Evolutionary conservation across 1,139 yeast species (phyloP).

Genomic region (Schwanniomyces etchellsii): DNA sequence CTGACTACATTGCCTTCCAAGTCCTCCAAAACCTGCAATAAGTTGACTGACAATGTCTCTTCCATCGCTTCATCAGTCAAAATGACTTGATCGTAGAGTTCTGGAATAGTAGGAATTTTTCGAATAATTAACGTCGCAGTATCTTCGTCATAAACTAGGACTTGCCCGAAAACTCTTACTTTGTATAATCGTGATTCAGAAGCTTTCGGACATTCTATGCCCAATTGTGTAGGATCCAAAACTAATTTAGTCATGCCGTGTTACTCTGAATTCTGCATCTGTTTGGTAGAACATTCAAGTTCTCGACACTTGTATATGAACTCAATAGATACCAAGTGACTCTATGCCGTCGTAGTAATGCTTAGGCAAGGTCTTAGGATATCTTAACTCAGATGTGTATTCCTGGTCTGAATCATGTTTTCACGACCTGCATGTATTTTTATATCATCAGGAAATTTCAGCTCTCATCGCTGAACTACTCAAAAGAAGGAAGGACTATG

Average conservation of each 20-base stretch:
- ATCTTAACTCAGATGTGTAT: no score
- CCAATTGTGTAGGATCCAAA: conserved; percentile 21
- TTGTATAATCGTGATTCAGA: conserved; percentile 14
- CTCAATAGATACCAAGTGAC: no score
- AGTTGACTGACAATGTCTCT: conserved; percentile 3
- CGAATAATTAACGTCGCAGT: conserved; percentile 8
- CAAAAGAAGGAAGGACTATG: conserved; percentile 22
- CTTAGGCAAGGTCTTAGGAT: no score
- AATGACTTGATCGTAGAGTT: conserved; percentile 1
- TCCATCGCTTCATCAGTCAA: background rate
- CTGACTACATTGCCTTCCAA: conserved; percentile 5
- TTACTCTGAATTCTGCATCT: conserved; percentile 2
- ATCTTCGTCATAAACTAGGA: conserved; percentile 12
- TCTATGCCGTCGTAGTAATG: no score
- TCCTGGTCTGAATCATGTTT: no score
- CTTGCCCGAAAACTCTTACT: conserved; percentile 28
- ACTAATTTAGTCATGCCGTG: conserved; percentile 22
- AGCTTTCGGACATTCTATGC: conserved; percentile 17
- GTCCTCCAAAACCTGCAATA: conserved; percentile 7
- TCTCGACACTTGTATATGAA: no score
- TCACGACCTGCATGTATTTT: no score
- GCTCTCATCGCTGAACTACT: no score
- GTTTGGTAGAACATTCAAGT: no score
- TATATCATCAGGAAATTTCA: no score
- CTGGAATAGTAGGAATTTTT: conserved; percentile 10